Evolutionary conservation across 306 rosid species (phyloP), one percentile per base, ranked within the genome.

Genomic region (Echinosophora koreensis): DNA sequence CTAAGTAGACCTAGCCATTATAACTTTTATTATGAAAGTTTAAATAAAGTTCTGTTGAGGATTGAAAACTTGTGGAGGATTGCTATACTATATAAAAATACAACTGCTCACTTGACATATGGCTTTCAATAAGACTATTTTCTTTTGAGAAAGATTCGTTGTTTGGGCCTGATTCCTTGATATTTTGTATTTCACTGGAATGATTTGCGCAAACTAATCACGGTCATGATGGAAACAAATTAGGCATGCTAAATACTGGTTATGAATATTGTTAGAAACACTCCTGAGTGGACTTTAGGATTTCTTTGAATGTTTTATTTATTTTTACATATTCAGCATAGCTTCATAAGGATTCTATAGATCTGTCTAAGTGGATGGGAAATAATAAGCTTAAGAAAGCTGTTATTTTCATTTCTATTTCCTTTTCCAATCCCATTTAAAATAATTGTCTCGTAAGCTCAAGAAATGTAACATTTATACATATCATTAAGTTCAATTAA

Each of bases 251-350:
- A 30, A 66, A 83, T 58, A 30, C 58, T 17, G 22, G 66, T 41
- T 14, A 66, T 78, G 80, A 41, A 27, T 34, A 15, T 56, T 56
- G 70, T 60, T 71, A 44, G 63, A 30, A 66, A 39, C 65, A 73
- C 63, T 22, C 68, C 69, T 52, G 56, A 68, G 13, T 54, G 18
- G 15, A 12, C 49, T 69, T 15, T 14, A 10, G 6, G 55, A 8
- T 60, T 17, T 2, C 6, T 13, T 49, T 44, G 32, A 30, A 30
- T 44, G 10, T 13, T 14, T 30, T 66, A 8, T 2, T n/a, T 46
- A 32, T 38, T 8, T 22, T 7, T 38, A 5, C 2, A n/a, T 71
- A 27, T 65, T 71, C 18, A 22, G 37, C 56, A 11, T 28, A 39
- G 59, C 6, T 51, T 4, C 11, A 2, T 57, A 58, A 63, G 17